A percentile compares a stretch with the other conserved stretches of the same genome.
Conservation (phyloP, 1,139 yeast genomes). For the Kodamaea derodonti region DNA sequence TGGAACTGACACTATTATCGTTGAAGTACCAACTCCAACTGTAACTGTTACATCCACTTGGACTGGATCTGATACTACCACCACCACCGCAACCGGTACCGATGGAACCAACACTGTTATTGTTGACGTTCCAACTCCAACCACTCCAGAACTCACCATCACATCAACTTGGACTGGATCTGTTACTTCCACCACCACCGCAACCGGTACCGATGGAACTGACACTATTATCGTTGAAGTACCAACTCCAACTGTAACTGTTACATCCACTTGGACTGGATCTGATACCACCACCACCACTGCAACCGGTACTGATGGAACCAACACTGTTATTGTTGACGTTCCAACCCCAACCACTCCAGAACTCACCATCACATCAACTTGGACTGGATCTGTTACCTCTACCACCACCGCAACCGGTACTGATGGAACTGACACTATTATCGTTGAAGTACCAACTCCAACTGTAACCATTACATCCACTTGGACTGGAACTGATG, state of each 20-base stretch:
- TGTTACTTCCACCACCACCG: conserved; percentile 6
- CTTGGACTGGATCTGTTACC: neutral
- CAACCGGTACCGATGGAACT: conserved; percentile 12
- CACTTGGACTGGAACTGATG: neutral
- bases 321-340: conserved; percentile 4
- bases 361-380: neutral
- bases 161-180: conserved; percentile 13
- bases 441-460: conserved; percentile 16
- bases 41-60: neutral
- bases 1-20: conserved; percentile 7
- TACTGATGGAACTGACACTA: conserved; percentile 12
- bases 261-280: conserved; percentile 14
- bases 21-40: neutral
- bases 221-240: conserved; percentile 15
- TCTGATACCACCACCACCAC: conserved; percentile 6
- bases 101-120: conserved; percentile 10
- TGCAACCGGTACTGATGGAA: conserved; percentile 3
- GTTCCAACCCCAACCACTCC: conserved; percentile 7
- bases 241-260: conserved; percentile 13
- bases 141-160: conserved; percentile 7
- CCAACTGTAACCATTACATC: conserved; percentile 3
- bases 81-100: neutral
- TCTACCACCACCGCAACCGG: neutral
- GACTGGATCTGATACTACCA: neutral
- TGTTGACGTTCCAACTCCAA: conserved; percentile 15